Percentiles rank a stretch among this genome's conserved stretches.
phyloP scores from a whole-genome alignment of 2,329 filamentous ascomycete genomes.

The Aurifilum marmelostoma region DNA sequence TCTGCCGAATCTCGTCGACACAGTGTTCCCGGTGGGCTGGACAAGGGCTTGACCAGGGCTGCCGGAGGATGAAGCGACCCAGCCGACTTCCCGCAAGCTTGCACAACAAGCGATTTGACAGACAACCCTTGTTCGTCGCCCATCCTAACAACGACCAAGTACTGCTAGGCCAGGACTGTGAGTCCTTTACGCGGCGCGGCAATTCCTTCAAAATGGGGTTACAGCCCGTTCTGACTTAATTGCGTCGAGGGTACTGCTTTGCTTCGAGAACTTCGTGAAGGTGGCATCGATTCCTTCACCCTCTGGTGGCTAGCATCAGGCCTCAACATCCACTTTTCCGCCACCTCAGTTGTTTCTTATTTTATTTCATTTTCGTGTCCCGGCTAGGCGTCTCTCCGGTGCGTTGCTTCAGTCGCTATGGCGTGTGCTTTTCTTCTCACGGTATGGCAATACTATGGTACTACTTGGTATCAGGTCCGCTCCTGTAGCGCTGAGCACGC shows the following conservation, averaged over 20 bases:
- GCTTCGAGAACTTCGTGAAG: background rate
- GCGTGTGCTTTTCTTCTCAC: background rate
- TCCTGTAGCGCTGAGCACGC: background rate
- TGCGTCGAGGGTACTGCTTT: background rate
- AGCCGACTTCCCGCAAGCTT: slow-evolving; percentile 5
- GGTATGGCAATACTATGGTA: background rate
- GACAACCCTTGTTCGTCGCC: background rate
- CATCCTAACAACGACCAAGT: background rate
- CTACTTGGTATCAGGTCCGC: background rate
- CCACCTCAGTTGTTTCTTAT: background rate
- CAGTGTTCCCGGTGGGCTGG: background rate
- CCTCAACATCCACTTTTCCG: background rate
- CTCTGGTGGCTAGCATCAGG: background rate
- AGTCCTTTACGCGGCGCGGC: slow-evolving; percentile 11
- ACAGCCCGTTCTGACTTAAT: background rate
- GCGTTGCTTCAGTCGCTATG: background rate
- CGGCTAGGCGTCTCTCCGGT: background rate
- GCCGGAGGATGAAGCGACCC: slow-evolving; percentile 26
- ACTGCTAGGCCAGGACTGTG: background rate
- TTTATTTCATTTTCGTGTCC: background rate
- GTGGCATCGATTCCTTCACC: background rate
- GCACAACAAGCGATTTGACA: background rate
- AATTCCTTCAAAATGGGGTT: background rate
- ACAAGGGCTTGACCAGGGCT: slow-evolving; percentile 13
- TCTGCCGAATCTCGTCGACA: background rate